phyloP scores from a whole-genome alignment of 2,329 filamentous ascomycete species.

The Clarireedia homoeocarpa region DNA sequence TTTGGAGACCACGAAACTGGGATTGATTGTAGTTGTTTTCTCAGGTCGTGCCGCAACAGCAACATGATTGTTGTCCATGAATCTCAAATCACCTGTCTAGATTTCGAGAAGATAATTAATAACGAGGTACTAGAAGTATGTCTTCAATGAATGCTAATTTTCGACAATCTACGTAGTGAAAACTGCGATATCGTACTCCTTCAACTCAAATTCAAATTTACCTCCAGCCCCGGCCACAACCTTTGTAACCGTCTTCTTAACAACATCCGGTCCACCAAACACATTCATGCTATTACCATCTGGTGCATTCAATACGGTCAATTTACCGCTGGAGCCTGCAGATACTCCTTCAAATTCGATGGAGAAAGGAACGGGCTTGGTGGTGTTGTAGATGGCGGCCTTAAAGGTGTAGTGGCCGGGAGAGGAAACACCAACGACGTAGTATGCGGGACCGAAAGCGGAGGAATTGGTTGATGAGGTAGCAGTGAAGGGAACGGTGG shows the following conservation, averaged over 20 bases:
- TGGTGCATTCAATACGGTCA: conserved; percentile 7
- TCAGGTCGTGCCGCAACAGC: no score
- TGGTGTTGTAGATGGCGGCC: conserved; percentile 9
- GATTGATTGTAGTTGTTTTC: no score
- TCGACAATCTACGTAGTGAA: conserved; percentile 2
- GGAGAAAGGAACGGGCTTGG: background rate
- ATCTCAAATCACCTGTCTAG: no score
- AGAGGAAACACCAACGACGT: background rate
- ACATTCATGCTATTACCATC: conserved; percentile 1
- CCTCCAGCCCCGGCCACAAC: background rate
- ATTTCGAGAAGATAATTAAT: no score
- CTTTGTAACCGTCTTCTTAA: background rate
- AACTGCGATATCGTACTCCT: conserved; percentile 9
- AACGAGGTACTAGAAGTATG: no score
- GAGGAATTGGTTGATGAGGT: background rate
- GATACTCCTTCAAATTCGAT: conserved; percentile 8
- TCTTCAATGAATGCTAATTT: background rate
- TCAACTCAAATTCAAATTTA: conserved; percentile 9
- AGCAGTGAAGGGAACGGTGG: conserved; percentile 6
- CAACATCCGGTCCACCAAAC: conserved; percentile 2
- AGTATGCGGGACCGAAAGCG: conserved; percentile 7
- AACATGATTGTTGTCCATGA: no score
- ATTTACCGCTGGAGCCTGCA: background rate
- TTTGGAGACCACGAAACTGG: no score
- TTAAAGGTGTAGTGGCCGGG: conserved; percentile 7